Evolutionary conservation across 2,329 filamentous ascomycete genomes (phyloP).

Genomic region (Sordariomycetes sp.): DNA sequence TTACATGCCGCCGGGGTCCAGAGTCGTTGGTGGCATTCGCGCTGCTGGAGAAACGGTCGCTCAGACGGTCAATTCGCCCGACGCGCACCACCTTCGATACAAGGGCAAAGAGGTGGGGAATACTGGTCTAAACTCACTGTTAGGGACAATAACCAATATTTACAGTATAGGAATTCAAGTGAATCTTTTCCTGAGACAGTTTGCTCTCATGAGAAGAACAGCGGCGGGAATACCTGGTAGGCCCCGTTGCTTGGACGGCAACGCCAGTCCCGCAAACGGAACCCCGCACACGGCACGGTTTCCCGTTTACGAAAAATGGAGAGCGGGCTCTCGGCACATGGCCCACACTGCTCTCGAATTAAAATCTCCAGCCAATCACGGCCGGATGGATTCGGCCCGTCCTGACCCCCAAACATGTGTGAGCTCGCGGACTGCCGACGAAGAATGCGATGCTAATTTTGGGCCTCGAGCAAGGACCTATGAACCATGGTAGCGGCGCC

Average conservation of each 20-base stretch:
- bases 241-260: too few species aligned
- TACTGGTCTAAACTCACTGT: too few species aligned
- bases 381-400: not conserved
- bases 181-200: too few species aligned
- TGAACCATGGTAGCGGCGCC: too few species aligned
- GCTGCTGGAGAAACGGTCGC: not conserved
- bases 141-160: too few species aligned
- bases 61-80: not conserved
- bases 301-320: not conserved
- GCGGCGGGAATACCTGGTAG: too few species aligned
- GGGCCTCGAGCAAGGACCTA: too few species aligned
- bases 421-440: not conserved
- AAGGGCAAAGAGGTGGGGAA: too few species aligned
- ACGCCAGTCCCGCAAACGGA: not conserved
- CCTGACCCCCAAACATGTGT: not conserved
- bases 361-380: not conserved
- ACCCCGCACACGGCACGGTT: not conserved
- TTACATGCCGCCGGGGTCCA: slow-evolving; percentile 8
- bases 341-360: not conserved
- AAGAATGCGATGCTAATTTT: not conserved
- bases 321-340: not conserved
- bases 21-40: not conserved
- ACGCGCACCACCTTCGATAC: not conserved
- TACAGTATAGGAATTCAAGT: too few species aligned
- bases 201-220: too few species aligned